A percentile compares a stretch with the other conserved stretches of the same genome.
Evolutionary conservation across 352 stramenopile genomes (phyloP).

Genomic region (Globisporangium iwayamae): DNA sequence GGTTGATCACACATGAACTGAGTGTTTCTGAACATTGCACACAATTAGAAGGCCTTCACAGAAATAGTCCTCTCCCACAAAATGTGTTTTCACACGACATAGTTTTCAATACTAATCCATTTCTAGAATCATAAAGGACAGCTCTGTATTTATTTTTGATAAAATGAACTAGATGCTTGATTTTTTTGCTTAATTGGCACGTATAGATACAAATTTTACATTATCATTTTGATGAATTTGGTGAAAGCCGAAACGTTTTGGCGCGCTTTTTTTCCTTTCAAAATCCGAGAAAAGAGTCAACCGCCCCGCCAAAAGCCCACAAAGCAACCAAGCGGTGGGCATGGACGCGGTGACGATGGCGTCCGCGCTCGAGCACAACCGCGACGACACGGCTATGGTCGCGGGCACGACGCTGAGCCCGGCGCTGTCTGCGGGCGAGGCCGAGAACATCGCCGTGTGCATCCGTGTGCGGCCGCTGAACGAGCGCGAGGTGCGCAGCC

Average conservation of each 20-base stretch:
- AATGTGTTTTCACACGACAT: too few species aligned
- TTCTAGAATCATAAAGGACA: too few species aligned
- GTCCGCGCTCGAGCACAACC: neutral
- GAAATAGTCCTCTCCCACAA: neutral
- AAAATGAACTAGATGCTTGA: too few species aligned
- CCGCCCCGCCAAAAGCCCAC: neutral
- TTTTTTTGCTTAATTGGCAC: too few species aligned
- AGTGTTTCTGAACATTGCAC: neutral
- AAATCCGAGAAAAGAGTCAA: neutral
- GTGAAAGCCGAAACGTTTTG: neutral
- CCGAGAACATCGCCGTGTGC: slow-evolving; percentile 79
- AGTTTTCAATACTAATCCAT: too few species aligned
- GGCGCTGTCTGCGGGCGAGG: slow-evolving; percentile 18
- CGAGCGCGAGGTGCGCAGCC: slow-evolving; percentile 49
- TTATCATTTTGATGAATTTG: too few species aligned
- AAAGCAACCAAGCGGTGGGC: neutral
- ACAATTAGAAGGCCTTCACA: neutral
- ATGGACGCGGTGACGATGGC: slow-evolving; percentile 1
- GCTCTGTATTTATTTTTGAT: too few species aligned
- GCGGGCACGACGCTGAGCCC: neutral
- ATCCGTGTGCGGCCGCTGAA: slow-evolving; percentile 80
- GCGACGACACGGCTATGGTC: neutral
- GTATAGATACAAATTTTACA: too few species aligned
- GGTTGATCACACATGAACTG: neutral
- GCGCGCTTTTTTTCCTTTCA: slow-evolving; percentile 2